A percentile compares a stretch with the other conserved stretches of the same genome.
phyloP scores from a whole-genome alignment of 129 eudicot species.

The Apium graveolens region DNA sequence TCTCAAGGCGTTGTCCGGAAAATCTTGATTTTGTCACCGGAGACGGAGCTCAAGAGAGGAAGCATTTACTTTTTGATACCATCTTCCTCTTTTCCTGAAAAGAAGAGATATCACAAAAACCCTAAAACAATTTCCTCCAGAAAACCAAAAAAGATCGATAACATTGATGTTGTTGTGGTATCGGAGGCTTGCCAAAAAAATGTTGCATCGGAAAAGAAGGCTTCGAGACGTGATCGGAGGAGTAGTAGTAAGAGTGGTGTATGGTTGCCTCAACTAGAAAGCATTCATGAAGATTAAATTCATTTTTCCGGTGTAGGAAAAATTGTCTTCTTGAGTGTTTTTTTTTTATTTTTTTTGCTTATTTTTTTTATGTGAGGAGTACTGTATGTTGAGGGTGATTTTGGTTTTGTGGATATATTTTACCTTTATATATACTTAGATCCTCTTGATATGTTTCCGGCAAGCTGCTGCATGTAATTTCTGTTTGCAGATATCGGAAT shows the following conservation, averaged over 20 bases:
- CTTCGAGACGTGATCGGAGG: slow-evolving; percentile 45
- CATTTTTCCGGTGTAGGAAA: slow-evolving; percentile 18
- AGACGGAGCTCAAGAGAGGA: slow-evolving; percentile 77
- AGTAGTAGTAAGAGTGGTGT: slow-evolving; percentile 31
- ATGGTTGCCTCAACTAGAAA: slow-evolving; percentile 72
- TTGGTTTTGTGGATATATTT: slow-evolving; percentile 18
- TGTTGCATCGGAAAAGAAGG: slow-evolving; percentile 32
- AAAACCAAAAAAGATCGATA: slow-evolving; percentile 5
- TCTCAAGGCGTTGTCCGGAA: slow-evolving; percentile 55
- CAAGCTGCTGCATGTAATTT: slow-evolving; percentile 17
- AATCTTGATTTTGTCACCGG: slow-evolving; percentile 61
- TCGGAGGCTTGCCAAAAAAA: slow-evolving; percentile 16
- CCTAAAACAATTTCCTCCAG: slow-evolving; percentile 17
- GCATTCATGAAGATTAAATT: slow-evolving; percentile 57
- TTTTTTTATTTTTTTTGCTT: not conserved
- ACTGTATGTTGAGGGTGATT: slow-evolving; percentile 10
- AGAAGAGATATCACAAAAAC: slow-evolving; percentile 30
- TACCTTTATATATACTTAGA: slow-evolving; percentile 1
- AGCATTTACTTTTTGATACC: slow-evolving; percentile 77
- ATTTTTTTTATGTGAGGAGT: not conserved
- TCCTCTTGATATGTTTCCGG: not conserved
- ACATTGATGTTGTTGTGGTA: not conserved
- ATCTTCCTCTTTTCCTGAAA: slow-evolving; percentile 53
- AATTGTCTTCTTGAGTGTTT: not conserved
- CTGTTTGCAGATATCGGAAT: slow-evolving; percentile 16